Evolutionary conservation across 305 asterid species (phyloP), one percentile per base, ranked within the genome.

Genomic region (Solanum aculeatissimum): DNA sequence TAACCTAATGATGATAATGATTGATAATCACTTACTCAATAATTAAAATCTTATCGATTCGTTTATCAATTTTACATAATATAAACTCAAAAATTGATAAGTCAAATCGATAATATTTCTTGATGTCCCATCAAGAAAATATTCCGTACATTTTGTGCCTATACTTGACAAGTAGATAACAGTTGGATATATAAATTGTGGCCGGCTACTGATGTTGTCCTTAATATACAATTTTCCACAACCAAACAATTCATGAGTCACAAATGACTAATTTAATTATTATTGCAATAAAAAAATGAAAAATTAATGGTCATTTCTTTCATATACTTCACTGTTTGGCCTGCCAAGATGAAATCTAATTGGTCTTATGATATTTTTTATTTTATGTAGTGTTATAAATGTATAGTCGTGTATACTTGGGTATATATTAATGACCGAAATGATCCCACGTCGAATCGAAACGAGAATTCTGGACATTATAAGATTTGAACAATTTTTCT

Each of bases 181-280:
- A 58, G 58, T 62, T 84, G 80, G 84, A 62, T 25, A 25, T 13
- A 43, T 80, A 47, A 21, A 58, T 32, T 78, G 38, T 63, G 71
- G 86, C 86, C 86, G 86, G 84, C 86, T 78, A 38, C 18, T 58
- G 12, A 69, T 53, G 68, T 51, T 13, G 63, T n/a, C 51, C 32
- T 10, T 23, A 54, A 18, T 40, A 47, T 74, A 69, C 3, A 8
- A 8, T 21, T 68, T n/a, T 65, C 21, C 62, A 53, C 40, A 68
- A 35, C 27, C 42, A 70, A 42, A 71, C 32, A 75, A 49, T 5
- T 27, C 42, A 32, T 32, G 38, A 75, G 62, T 75, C 25, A 47
- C 43, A 75, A 2, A 47, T 7, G 38, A 15, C 16, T 72, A 54
- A 16, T 54, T 19, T 35, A 35, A 35, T 35, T 55, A 55, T 55